Conservation (phyloP, 202 grass and related monocot genomes). For the Saccharum hybrid region DNA sequence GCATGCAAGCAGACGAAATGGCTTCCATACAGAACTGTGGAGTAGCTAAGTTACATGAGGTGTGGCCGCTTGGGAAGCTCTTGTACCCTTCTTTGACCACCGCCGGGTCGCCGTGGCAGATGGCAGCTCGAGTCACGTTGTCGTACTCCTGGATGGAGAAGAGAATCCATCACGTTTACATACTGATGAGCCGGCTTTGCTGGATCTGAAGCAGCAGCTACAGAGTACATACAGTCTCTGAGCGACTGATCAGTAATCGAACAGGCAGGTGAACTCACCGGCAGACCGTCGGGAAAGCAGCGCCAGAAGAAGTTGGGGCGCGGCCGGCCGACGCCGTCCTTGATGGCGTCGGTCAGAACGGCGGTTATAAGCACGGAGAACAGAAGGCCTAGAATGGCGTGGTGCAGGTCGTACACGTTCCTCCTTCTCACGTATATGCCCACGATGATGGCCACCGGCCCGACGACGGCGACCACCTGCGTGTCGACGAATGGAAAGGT, state of each 20-base stretch:
- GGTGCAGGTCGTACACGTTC: conserved; percentile 73
- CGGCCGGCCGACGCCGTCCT: conserved; percentile 66
- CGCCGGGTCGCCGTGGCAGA: conserved; percentile 58
- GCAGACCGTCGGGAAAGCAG: conserved; percentile 62
- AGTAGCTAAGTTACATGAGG: conserved; percentile 50
- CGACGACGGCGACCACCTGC: conserved; percentile 50
- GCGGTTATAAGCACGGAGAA: conserved; percentile 70
- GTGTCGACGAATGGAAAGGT: too few relatives aligned
- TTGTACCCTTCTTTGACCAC: conserved; percentile 76
- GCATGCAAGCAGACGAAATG: neutral
- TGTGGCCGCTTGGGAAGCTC: conserved; percentile 72
- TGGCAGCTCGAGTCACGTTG: conserved; percentile 48
- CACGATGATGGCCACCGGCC: conserved; percentile 43
- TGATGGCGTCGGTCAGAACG: conserved; percentile 71
- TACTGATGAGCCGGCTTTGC: too few relatives aligned
- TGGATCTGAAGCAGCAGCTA: neutral
- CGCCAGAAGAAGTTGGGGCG: conserved; percentile 74
- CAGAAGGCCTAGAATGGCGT: conserved; percentile 66
- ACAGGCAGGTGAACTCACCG: conserved; percentile 10
- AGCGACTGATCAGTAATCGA: too few relatives aligned
- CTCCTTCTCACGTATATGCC: conserved; percentile 62
- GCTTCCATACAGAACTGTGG: neutral
- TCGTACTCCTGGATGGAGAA: conserved; percentile 44
- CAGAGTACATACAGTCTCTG: neutral
- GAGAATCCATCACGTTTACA: neutral